phyloP scores from a whole-genome alignment of 345 rosid species.

The Eucalyptus fibrosa region DNA sequence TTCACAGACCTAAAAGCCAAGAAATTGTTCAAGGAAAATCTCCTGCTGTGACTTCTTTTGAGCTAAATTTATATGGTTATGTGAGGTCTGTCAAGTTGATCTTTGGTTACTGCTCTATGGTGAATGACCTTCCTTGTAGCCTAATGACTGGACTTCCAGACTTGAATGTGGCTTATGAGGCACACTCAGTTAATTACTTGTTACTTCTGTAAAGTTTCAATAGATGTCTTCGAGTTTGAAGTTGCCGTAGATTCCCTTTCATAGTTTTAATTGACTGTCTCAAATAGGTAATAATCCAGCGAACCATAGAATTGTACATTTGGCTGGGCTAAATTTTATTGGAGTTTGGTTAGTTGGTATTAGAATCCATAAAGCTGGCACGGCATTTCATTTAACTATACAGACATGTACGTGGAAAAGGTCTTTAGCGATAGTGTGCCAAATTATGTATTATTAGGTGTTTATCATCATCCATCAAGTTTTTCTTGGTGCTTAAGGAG shows the following conservation, averaged over 20 bases:
- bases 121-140: background rate
- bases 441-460: background rate
- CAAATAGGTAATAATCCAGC: background rate
- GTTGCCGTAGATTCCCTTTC: background rate
- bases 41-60: background rate
- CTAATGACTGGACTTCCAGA: background rate
- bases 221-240: background rate
- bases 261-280: background rate
- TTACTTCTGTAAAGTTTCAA: background rate
- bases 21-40: background rate
- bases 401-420: background rate
- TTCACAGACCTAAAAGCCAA: background rate
- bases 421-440: background rate
- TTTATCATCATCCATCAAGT: background rate
- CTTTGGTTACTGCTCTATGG: background rate
- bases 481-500: background rate
- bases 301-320: background rate
- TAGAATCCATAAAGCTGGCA: background rate
- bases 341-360: background rate
- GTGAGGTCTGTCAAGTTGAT: background rate
- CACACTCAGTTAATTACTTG: background rate
- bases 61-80: background rate
- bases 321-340: background rate
- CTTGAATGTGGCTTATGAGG: background rate
- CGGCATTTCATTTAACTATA: background rate